Percentiles rank a stretch among this genome's conserved stretches.
These are phyloP conservation scores for Thuja plicata DNA, from an alignment of 83 land plant species.

Conservation along the genomic window DNA sequence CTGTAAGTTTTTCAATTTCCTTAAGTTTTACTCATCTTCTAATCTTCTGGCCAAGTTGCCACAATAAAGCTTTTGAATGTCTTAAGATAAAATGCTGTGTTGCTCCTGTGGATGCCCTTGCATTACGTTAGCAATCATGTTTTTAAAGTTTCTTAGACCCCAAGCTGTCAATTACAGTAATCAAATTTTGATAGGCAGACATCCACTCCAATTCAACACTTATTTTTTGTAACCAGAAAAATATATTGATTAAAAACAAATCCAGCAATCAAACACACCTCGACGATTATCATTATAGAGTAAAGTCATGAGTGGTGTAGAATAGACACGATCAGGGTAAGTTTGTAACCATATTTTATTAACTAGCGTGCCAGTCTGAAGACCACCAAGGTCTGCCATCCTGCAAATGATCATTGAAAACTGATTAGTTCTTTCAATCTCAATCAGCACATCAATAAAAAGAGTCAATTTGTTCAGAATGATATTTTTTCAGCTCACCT, in stretches of 20 bases:
- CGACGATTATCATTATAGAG: conserved; percentile 26
- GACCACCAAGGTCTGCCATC: conserved; percentile 35
- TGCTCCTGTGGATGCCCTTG: not conserved
- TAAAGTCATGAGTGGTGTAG: conserved; percentile 14
- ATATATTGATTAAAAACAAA: too few relatives aligned
- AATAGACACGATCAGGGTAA: conserved; percentile 28
- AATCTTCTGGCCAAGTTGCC: not conserved
- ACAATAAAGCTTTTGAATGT: not conserved
- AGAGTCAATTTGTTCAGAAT: not conserved
- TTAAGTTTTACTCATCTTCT: not conserved
- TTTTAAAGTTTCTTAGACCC: not conserved
- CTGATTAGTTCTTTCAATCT: not conserved
- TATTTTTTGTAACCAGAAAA: too few relatives aligned
- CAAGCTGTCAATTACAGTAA: not conserved
- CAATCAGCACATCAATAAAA: not conserved
- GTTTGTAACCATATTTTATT: conserved; percentile 15
- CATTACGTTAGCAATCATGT: not conserved
- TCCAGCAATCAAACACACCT: conserved; percentile 8
- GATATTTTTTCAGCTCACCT: conserved; percentile 18
- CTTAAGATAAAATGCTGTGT: not conserved
- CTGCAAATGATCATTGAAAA: conserved; percentile 16
- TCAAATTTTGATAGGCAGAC: not conserved
- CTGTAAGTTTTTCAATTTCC: not conserved
- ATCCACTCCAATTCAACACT: not conserved
- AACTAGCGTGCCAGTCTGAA: conserved; percentile 26